Conservation (phyloP, 1,284 basidiomycete genomes). For the Sutorius eximius region DNA sequence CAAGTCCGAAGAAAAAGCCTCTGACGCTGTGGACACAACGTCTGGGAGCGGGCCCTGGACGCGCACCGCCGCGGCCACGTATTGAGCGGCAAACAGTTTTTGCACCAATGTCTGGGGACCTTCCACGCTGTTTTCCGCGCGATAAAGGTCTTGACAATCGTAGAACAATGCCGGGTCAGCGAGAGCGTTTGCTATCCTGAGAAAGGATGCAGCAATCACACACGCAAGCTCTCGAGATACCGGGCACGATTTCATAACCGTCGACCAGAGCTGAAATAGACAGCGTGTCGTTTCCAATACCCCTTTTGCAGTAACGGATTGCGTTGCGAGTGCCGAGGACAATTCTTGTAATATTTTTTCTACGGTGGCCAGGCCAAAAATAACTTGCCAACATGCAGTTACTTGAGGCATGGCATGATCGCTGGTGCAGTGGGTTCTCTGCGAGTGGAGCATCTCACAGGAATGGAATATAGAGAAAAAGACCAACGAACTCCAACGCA, state of each 20-base stretch:
- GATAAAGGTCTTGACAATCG: slow-evolving; percentile 25
- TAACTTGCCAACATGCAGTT: slow-evolving; percentile 23
- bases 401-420: slow-evolving; percentile 7
- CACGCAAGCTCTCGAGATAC: slow-evolving; percentile 31
- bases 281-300: slow-evolving; percentile 35
- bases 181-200: slow-evolving; percentile 43
- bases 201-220: slow-evolving; percentile 45
- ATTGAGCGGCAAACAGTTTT: slow-evolving; percentile 22
- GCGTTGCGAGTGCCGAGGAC: neutral
- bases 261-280: slow-evolving; percentile 46
- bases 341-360: slow-evolving; percentile 20
- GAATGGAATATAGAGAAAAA: slow-evolving; percentile 25
- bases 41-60: slow-evolving; percentile 12
- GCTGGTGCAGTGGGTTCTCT: neutral
- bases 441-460: neutral
- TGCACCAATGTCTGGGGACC: slow-evolving; percentile 5
- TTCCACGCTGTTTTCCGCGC: slow-evolving; percentile 4
- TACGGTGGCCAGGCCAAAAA: slow-evolving; percentile 34
- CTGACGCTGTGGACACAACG: slow-evolving; percentile 14
- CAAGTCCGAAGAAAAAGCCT: slow-evolving; percentile 10
- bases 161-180: slow-evolving; percentile 40
- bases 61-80: slow-evolving; percentile 25
- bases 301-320: slow-evolving; percentile 5
- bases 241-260: slow-evolving; percentile 17
- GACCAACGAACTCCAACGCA: slow-evolving; percentile 26